Evolutionary conservation across 2,329 filamentous ascomycete genomes (phyloP), one percentile per base, ranked within the genome.

Genomic region (Leptographium flavum): DNA sequence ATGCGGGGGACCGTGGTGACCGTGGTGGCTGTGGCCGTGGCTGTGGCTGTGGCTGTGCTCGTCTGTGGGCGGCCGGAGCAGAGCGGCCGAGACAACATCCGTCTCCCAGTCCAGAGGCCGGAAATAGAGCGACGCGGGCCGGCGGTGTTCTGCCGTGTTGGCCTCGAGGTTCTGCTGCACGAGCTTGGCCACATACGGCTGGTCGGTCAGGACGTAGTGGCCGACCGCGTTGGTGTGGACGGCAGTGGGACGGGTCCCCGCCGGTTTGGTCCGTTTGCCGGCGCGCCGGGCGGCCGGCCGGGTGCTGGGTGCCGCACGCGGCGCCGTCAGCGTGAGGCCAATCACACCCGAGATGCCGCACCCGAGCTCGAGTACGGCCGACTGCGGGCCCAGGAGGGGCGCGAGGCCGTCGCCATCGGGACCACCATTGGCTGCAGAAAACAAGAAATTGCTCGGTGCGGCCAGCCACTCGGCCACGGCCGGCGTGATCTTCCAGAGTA

Each of bases 401-500:
- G 36, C 30, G 19, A 7, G 21, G 28, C 32, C 15, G 42, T 81
- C 55, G 42, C 81, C 21, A 39, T 45, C 40, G 27, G 57, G n/a
- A n/a, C n/a, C 54, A 6, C 52, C 42, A n/a, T 8, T 14, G 11
- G 39, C 63, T 64, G 46, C 63, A 55, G 11, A 22, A 63, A 80
- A 78, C 40, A 95, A 69, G 1, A 76, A 60, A 58, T 87, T 87
- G 27, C 61, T 57, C 2, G 71, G 61, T 4, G 71, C 70, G 30
- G 78, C 69, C 39, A 96, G 71, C 87, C 87, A 96, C 52, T 76
- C 68, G 21, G 88, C 85, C 57, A 96, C 79, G 38, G 79, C 68
- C 9, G 88, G 87, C 0, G 87, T 90, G 53, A 94, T 82, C 61
- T 84, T 87, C 92, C 92, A 98, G 9, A 96, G 69, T 17, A 94